These are phyloP conservation scores for Geosmithia putterillii DNA, from an alignment of 2,329 filamentous ascomycete genomes.

Conservation along the genomic window DNA sequence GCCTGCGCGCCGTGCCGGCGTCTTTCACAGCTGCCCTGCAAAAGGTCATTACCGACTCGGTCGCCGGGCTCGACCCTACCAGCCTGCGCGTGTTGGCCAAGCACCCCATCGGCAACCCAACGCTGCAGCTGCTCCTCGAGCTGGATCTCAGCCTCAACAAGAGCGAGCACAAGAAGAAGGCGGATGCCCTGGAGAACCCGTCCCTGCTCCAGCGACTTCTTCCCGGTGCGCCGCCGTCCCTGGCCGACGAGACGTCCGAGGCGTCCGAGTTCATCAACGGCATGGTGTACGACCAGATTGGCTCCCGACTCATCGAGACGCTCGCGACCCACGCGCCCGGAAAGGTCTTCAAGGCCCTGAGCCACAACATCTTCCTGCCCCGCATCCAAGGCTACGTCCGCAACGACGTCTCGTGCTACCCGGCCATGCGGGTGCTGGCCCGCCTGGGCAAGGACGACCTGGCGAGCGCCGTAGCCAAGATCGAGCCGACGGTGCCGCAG, in stretches of 20 bases:
- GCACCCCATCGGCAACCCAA: constrained; percentile 84
- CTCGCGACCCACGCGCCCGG: constrained; percentile 71
- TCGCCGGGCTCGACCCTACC: constrained; percentile 62
- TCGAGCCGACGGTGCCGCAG: constrained; percentile 59
- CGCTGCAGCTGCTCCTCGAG: constrained; percentile 80
- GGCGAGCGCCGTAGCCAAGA: constrained; percentile 55
- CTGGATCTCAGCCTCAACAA: constrained; percentile 70
- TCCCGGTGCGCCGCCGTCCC: constrained; percentile 59
- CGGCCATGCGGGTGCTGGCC: constrained; percentile 71
- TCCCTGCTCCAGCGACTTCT: constrained; percentile 66
- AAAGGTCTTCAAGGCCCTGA: constrained; percentile 82
- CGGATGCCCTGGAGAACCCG: constrained; percentile 17
- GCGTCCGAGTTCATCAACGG: constrained; percentile 70
- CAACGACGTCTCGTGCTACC: constrained; percentile 84
- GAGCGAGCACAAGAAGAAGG: constrained; percentile 26
- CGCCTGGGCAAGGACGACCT: constrained; percentile 81
- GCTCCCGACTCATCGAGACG: constrained; percentile 79
- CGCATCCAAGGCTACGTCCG: constrained; percentile 70
- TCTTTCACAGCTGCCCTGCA: constrained; percentile 67
- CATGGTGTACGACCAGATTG: constrained; percentile 80
- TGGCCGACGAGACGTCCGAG: constrained; percentile 60
- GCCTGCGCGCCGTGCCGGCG: constrained; percentile 53
- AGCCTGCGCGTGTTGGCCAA: constrained; percentile 74
- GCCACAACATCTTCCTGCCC: constrained; percentile 66
- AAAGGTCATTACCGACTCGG: constrained; percentile 71